Evolutionary conservation across 306 rosid species (phyloP).

Genomic region (Glycyrrhiza uralensis): DNA sequence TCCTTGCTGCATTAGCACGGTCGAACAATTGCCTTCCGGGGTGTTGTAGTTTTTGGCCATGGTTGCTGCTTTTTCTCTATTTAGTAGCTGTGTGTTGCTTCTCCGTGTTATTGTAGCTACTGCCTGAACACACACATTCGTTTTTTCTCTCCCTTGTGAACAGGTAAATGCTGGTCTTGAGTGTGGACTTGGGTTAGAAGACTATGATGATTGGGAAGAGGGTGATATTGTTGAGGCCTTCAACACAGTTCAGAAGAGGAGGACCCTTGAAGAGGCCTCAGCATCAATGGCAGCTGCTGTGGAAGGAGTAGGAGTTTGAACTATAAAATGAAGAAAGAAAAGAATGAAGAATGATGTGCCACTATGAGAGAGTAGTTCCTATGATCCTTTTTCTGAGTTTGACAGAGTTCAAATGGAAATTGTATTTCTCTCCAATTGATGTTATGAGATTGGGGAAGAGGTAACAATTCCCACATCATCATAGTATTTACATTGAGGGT

Average conservation of each 20-base stretch:
- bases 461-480: constrained; percentile 26
- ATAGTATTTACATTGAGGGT: constrained; percentile 23
- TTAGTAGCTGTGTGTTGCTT: neutral
- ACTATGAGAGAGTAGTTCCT: constrained; percentile 16
- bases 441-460: constrained; percentile 25
- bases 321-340: constrained; percentile 35
- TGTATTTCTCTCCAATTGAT: constrained; percentile 18
- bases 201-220: constrained; percentile 74
- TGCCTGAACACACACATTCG: constrained; percentile 3
- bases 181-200: constrained; percentile 88
- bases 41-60: neutral
- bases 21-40: neutral
- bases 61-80: neutral
- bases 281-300: constrained; percentile 88
- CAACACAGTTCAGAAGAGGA: constrained; percentile 66
- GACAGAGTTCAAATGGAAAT: constrained; percentile 7
- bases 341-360: constrained; percentile 34
- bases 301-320: constrained; percentile 61
- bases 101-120: neutral
- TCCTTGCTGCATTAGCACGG: neutral
- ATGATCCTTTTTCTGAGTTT: constrained; percentile 5
- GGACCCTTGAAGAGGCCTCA: constrained; percentile 97
- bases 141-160: constrained; percentile 21
- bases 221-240: constrained; percentile 79
- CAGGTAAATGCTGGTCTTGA: constrained; percentile 94